A percentile compares a stretch with the other conserved stretches of the same genome.
phyloP scores from a whole-genome alignment of 345 rosid species.

The Iberis pinnata region DNA sequence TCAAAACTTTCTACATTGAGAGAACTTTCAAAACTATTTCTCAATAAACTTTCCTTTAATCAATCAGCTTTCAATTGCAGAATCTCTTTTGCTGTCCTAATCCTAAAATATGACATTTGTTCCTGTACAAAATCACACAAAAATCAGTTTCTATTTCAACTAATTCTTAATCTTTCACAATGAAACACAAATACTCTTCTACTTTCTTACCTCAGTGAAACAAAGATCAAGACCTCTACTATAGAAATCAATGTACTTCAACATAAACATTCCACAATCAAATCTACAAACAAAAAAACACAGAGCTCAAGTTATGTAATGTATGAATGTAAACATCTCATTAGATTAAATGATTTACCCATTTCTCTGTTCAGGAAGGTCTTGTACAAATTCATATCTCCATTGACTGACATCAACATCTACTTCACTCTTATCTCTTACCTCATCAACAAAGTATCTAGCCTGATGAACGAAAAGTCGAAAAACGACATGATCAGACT shows the following conservation, averaged over 20 bases:
- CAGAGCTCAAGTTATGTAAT: not conserved
- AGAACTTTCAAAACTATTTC: not conserved
- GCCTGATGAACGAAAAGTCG: conserved; percentile 51
- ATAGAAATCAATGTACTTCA: conserved; percentile 82
- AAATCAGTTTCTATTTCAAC: not conserved
- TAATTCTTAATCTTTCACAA: not conserved
- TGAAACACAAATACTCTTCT: not conserved
- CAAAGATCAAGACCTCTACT: conserved; percentile 82
- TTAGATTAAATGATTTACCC: conserved; percentile 37
- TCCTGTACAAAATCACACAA: conserved; percentile 39
- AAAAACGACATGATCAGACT: conserved; percentile 19
- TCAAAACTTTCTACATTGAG: too few relatives aligned
- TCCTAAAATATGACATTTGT: conserved; percentile 83
- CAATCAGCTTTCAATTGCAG: conserved; percentile 82
- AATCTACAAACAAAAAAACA: conserved; percentile 38
- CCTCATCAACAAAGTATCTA: conserved; percentile 75
- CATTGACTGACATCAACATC: conserved; percentile 58
- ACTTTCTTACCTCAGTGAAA: conserved; percentile 69
- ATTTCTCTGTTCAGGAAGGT: conserved; percentile 82
- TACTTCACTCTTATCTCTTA: conserved; percentile 63
- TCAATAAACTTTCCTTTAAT: conserved; percentile 17
- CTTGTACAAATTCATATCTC: conserved; percentile 73
- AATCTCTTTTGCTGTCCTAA: conserved; percentile 84
- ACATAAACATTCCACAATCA: conserved; percentile 96
- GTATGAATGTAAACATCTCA: not conserved